Percentiles rank a stretch among this genome's conserved stretches.
These are phyloP conservation scores for Fusarium subtropicale DNA, from an alignment of 2,329 filamentous ascomycete genomes.

Conservation along the genomic window DNA sequence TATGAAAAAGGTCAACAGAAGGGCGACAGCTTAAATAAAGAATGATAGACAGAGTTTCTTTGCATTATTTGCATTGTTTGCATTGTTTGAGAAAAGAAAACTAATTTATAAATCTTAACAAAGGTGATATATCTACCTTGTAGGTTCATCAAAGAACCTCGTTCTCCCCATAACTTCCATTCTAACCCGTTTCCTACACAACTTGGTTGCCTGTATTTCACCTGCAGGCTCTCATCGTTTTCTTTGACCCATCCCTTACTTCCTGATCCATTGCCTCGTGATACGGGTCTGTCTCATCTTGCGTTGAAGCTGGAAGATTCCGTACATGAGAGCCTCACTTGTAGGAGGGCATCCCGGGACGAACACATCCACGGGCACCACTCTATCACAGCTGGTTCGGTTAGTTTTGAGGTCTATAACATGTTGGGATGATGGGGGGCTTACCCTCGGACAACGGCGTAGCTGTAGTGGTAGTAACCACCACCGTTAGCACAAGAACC, in stretches of 20 bases:
- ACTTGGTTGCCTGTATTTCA: background rate
- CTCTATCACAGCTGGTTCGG: conserved; percentile 70
- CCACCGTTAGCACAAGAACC: conserved; percentile 87
- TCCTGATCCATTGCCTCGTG: conserved; percentile 68
- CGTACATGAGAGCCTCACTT: conserved; percentile 72
- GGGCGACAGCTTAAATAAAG: no score
- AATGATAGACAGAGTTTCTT: background rate
- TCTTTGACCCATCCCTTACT: conserved; percentile 52
- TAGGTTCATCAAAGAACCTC: background rate
- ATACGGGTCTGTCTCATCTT: conserved; percentile 75
- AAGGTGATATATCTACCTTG: conserved; percentile 7
- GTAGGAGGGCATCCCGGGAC: conserved; percentile 79
- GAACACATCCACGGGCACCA: conserved; percentile 84
- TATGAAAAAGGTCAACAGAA: no score
- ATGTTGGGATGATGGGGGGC: background rate
- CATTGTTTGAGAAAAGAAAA: background rate
- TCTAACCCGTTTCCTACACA: background rate
- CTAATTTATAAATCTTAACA: conserved; percentile 14
- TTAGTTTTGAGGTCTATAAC: background rate
- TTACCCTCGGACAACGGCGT: conserved; percentile 71
- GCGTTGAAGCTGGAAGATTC: conserved; percentile 80
- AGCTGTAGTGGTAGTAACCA: conserved; percentile 89
- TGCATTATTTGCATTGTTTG: background rate
- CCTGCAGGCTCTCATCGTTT: background rate
- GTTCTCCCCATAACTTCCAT: background rate